Evolutionary conservation across 331 rosid genomes (phyloP), one percentile per base, ranked within the genome.

Genomic region (Spiraea crenata): DNA sequence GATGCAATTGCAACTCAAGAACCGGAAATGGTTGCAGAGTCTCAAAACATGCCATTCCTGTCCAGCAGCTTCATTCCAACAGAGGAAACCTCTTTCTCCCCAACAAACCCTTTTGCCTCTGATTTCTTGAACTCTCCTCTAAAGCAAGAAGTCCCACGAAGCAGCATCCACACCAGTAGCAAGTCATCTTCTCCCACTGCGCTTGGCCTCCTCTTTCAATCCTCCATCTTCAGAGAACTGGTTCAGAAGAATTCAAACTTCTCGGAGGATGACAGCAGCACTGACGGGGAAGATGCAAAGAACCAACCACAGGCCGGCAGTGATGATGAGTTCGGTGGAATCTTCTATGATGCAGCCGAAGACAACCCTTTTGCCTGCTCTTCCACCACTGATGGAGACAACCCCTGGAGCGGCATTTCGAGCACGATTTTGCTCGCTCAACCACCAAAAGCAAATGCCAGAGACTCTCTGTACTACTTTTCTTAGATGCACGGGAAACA

Each of bases 181-280:
- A 87, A 80, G 82, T 81, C 96, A 35, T 73, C 95, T 31, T 84
- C 96, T 56, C 89, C 95, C 6, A 80, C 87, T 0, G 93, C 98
- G 0, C 93, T 92, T 17, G 85, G 87, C 70, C 88, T 90, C 60
- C 93, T 92, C 16, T 83, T 90, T 5, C 86, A 85, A n/a, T 90
- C 96, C 31, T 90, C 96, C 0, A 34, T 90, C 42, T 88, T 85
- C 65, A 78, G 82, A 75, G 88, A 90, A 50, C 70, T 92, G 51
- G 92, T 90, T 34, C 82, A 88, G 77, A 90, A 79, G 84, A 88
- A 90, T 80, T 85, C 86, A 0, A 82, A 72, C 51, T 69, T 58
- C 12, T 82, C 70, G 0, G 90, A 50, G 65, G 92, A 86, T 50
- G 93, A 88, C 42, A 73, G 80, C 73, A 73, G 82, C 74, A 75